Conservation (phyloP, 202 grass and related monocot species). For the Carex arenaria region DNA sequence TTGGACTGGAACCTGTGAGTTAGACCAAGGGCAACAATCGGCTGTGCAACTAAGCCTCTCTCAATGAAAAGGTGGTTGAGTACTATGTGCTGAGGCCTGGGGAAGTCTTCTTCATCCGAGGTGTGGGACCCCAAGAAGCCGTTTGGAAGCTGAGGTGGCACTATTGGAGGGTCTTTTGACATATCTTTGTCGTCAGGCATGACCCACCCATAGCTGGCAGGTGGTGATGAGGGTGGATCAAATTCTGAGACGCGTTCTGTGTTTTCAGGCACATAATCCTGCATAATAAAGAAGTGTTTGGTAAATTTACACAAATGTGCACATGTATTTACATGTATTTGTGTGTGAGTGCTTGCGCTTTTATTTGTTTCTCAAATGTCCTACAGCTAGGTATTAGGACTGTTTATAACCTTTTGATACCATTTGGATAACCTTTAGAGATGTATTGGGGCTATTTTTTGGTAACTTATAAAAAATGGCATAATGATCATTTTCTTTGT, state of each 20-base stretch:
- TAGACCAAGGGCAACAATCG: slow-evolving; percentile 76
- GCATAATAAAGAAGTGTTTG: slow-evolving; percentile 19
- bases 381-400: neutral
- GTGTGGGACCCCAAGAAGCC: slow-evolving; percentile 73
- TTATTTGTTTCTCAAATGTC: neutral
- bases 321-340: neutral
- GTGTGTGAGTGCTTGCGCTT: neutral
- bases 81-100: slow-evolving; percentile 68
- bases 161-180: slow-evolving; percentile 76
- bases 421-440: neutral
- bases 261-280: slow-evolving; percentile 95
- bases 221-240: slow-evolving; percentile 63
- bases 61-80: slow-evolving; percentile 98
- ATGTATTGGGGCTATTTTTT: neutral
- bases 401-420: neutral
- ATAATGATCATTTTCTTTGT: neutral
- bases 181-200: slow-evolving; percentile 77
- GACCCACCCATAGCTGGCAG: slow-evolving; percentile 71
- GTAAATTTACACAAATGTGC: neutral
- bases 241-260: slow-evolving; percentile 80
- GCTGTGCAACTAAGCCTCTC: slow-evolving; percentile 66
- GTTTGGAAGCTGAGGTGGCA: slow-evolving; percentile 72
- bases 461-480: neutral
- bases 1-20: slow-evolving; percentile 91
- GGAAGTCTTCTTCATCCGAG: slow-evolving; percentile 57